phyloP scores from a whole-genome alignment of 768 basidiomycete genomes.

The Holtermannia corniformis region DNA sequence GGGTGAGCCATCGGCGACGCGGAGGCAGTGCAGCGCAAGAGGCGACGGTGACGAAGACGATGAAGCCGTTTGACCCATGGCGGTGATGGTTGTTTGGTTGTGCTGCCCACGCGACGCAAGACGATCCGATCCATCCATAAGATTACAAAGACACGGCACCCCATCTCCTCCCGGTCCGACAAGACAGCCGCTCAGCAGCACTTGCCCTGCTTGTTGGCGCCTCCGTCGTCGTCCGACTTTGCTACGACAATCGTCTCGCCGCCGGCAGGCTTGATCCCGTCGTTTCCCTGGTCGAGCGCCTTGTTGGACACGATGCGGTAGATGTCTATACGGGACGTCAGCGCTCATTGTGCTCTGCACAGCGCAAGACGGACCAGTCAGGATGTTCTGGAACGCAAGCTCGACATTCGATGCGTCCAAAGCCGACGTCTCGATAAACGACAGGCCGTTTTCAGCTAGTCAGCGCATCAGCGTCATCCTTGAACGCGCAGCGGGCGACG shows the following conservation, averaged over 20 bases:
- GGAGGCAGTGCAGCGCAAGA: slow-evolving; percentile 62
- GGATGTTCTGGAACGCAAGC: slow-evolving; percentile 90
- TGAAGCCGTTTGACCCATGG: slow-evolving; percentile 35
- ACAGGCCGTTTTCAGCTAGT: slow-evolving; percentile 76
- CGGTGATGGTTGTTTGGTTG: not conserved
- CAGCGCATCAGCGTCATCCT: not conserved
- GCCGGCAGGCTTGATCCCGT: slow-evolving; percentile 60
- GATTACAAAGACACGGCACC: not conserved
- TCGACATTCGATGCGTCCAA: slow-evolving; percentile 99
- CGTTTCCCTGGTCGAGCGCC: slow-evolving; percentile 71
- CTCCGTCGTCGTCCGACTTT: slow-evolving; percentile 49
- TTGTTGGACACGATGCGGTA: slow-evolving; percentile 96
- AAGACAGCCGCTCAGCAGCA: slow-evolving; percentile 39
- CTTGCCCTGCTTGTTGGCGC: slow-evolving; percentile 40
- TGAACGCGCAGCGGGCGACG: slow-evolving; percentile 38
- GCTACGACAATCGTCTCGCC: slow-evolving; percentile 80
- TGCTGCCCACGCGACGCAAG: not conserved
- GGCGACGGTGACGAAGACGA: slow-evolving; percentile 27
- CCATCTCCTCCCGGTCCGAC: not conserved
- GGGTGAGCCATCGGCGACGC: slow-evolving; percentile 81
- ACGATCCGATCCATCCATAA: not conserved
- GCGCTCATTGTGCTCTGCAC: not conserved
- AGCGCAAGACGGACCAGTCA: slow-evolving; percentile 56
- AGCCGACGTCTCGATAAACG: slow-evolving; percentile 98
- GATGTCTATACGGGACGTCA: slow-evolving; percentile 56